phyloP scores from a whole-genome alignment of 2,329 filamentous ascomycete genomes.

The Scopulariopsis brevicaulis region DNA sequence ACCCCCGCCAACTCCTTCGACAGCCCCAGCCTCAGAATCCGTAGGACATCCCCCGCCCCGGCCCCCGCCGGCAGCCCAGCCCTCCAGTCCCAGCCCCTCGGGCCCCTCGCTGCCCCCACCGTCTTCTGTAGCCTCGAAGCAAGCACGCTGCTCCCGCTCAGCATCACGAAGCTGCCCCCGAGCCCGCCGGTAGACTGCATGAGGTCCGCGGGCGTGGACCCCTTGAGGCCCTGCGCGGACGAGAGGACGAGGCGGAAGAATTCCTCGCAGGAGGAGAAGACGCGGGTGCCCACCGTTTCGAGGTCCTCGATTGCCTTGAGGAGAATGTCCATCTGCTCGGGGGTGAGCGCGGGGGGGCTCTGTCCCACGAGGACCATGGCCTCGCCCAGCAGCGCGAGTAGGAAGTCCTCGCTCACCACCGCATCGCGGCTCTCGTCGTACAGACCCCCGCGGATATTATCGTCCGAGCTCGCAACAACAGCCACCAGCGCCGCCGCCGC shows the following conservation, averaged over 20 bases:
- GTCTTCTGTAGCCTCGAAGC: slow-evolving; percentile 51
- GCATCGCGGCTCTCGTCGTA: slow-evolving; percentile 73
- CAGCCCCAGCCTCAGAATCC: slow-evolving; percentile 59
- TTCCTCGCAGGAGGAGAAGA: slow-evolving; percentile 65
- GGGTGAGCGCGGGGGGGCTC: slow-evolving; percentile 31
- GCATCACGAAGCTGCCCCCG: slow-evolving; percentile 53
- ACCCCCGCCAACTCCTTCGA: slow-evolving; percentile 61
- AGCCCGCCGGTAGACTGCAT: slow-evolving; percentile 44
- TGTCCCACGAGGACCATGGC: slow-evolving; percentile 60
- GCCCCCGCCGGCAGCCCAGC: slow-evolving; percentile 58
- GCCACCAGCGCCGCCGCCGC: slow-evolving; percentile 65
- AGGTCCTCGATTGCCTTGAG: slow-evolving; percentile 73
- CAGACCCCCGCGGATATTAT: slow-evolving; percentile 83
- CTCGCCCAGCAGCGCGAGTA: slow-evolving; percentile 76
- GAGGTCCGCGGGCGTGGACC: slow-evolving; percentile 53
- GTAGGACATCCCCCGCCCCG: slow-evolving; percentile 59
- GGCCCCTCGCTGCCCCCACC: slow-evolving; percentile 30
- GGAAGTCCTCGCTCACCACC: slow-evolving; percentile 78
- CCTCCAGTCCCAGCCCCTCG: slow-evolving; percentile 67
- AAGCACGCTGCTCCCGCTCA: slow-evolving; percentile 61
- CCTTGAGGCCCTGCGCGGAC: slow-evolving; percentile 48
- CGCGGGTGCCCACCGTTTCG: slow-evolving; percentile 60
- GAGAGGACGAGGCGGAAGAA: slow-evolving; percentile 66
- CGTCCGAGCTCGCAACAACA: slow-evolving; percentile 76
- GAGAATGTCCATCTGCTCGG: slow-evolving; percentile 62